A percentile compares a stretch with the other conserved stretches of the same genome.
Conservation (phyloP, 352 stramenopile genomes). For the Globisporangium sylvaticum region DNA sequence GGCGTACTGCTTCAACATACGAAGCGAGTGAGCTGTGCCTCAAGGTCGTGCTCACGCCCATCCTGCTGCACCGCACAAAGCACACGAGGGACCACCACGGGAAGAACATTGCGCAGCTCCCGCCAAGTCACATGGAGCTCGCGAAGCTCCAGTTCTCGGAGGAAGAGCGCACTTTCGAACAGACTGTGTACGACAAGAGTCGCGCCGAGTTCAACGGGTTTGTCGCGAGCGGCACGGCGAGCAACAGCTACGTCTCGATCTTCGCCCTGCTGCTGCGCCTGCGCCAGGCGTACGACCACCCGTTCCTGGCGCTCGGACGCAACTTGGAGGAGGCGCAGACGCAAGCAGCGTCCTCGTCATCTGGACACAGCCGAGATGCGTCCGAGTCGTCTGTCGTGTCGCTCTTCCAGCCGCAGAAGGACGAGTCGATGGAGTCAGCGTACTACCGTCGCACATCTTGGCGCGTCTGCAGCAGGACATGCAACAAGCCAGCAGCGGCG, state of each 20-base stretch:
- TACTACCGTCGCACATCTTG: slow-evolving; percentile 42
- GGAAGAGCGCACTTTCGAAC: slow-evolving; percentile 82
- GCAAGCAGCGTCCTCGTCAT: neutral
- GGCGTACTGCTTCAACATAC: slow-evolving; percentile 32
- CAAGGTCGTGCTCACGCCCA: slow-evolving; percentile 60
- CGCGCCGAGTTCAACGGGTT: slow-evolving; percentile 88
- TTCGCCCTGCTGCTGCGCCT: slow-evolving; percentile 84
- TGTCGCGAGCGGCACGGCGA: slow-evolving; percentile 68
- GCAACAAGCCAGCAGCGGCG: slow-evolving; percentile 37
- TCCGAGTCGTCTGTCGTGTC: slow-evolving; percentile 13
- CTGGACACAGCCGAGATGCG: neutral
- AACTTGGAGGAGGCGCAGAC: slow-evolving; percentile 43
- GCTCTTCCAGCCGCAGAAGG: slow-evolving; percentile 41
- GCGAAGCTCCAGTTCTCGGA: slow-evolving; percentile 66
- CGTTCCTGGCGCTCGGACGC: slow-evolving; percentile 76
- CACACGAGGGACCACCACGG: slow-evolving; percentile 56
- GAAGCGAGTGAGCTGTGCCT: slow-evolving; percentile 53
- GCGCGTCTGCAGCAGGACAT: too few relatives aligned
- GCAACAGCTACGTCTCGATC: slow-evolving; percentile 85
- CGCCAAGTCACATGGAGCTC: slow-evolving; percentile 63
- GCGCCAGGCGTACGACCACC: slow-evolving; percentile 88
- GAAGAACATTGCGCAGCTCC: slow-evolving; percentile 65
- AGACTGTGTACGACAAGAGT: slow-evolving; percentile 79
- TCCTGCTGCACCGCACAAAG: slow-evolving; percentile 88
- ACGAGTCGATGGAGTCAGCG: slow-evolving; percentile 47